Conservation (phyloP, 2,329 filamentous ascomycete species). For the Neopestalotiopsis sp. region DNA sequence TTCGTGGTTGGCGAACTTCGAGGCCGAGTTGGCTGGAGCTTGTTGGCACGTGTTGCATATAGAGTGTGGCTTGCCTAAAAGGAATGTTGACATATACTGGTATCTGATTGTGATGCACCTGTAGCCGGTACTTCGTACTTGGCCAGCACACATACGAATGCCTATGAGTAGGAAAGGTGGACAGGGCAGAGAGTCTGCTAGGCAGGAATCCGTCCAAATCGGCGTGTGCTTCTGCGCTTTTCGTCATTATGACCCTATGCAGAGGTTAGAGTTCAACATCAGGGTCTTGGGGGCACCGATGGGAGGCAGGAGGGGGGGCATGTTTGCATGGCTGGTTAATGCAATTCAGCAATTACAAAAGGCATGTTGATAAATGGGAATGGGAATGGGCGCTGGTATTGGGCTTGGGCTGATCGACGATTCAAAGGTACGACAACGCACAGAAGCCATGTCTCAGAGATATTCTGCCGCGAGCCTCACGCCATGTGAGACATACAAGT, state of each 20-base stretch:
- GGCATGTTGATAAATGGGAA: not conserved
- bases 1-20: too few relatives aligned
- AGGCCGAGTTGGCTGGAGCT: too few relatives aligned
- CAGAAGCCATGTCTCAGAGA: conserved; percentile 2
- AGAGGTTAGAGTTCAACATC: not conserved
- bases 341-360: not conserved
- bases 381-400: not conserved
- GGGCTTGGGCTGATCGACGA: not conserved
- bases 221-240: not conserved
- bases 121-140: too few relatives aligned
- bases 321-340: not conserved
- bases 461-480: not conserved
- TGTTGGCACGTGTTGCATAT: too few relatives aligned
- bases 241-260: not conserved
- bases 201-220: not conserved
- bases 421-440: not conserved
- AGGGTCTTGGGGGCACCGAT: not conserved
- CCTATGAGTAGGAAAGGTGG: too few relatives aligned
- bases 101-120: too few relatives aligned
- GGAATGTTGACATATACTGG: too few relatives aligned
- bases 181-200: too few relatives aligned
- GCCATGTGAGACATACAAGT: conserved; percentile 11
- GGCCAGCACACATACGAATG: too few relatives aligned
- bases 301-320: not conserved
- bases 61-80: too few relatives aligned